phyloP scores from a whole-genome alignment of 257 asterid genomes.

The Capsicum baccatum region DNA sequence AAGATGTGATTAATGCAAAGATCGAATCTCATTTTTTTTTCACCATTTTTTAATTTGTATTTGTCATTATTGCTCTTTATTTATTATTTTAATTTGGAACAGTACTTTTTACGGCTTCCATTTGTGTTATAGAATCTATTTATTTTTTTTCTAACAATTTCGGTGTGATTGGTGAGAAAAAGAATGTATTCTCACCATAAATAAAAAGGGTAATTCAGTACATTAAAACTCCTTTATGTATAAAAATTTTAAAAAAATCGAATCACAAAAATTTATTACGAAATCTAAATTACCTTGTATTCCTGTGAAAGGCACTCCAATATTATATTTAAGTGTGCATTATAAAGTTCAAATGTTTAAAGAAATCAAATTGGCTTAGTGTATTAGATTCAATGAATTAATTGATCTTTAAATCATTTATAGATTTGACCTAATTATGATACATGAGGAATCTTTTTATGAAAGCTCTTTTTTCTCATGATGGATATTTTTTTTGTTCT shows the following conservation, averaged over 20 bases:
- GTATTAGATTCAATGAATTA: neutral
- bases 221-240: too few species aligned
- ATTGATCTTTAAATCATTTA: neutral
- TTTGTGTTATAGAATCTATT: neutral
- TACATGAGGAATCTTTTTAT: neutral
- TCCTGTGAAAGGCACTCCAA: neutral
- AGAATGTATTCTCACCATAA: neutral
- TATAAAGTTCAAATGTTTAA: neutral
- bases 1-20: neutral
- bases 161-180: neutral
- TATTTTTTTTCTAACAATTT: neutral
- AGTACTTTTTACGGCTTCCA: neutral
- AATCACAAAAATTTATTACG: too few species aligned
- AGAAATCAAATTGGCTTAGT: neutral
- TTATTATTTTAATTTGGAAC: neutral
- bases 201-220: neutral
- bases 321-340: neutral
- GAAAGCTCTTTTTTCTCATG: neutral
- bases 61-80: slow-evolving; percentile 3
- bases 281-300: too few species aligned
- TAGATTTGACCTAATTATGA: neutral
- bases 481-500: neutral
- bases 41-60: neutral
- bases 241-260: too few species aligned
- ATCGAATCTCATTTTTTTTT: neutral